Conservation (phyloP, 169 alveolate species). For the Cyclospora cayetanensis region DNA sequence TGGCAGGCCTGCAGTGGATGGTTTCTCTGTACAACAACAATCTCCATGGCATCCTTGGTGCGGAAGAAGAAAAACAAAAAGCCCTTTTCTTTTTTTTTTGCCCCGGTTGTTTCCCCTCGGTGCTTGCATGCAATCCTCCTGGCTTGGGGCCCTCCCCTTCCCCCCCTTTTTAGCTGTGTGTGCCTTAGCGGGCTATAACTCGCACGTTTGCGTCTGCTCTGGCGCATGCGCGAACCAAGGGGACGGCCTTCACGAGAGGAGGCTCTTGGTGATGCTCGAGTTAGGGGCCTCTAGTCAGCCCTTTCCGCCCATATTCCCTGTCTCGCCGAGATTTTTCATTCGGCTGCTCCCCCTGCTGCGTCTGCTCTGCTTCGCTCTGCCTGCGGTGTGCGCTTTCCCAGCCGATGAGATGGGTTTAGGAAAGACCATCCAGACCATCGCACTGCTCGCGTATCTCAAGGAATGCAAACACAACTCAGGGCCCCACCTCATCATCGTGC, state of each 20-base stretch:
- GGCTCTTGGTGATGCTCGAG: no score
- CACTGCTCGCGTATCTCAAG: conserved; percentile 62
- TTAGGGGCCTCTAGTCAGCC: neutral
- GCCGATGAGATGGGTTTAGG: conserved; percentile 78
- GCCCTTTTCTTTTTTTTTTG: neutral
- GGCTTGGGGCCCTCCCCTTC: no score
- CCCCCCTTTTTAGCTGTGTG: neutral
- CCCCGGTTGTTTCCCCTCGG: neutral
- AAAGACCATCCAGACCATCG: conserved; percentile 70
- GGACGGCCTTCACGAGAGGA: neutral
- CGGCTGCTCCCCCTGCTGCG: no score
- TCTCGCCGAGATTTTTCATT: neutral
- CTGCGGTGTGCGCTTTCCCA: neutral
- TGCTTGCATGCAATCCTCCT: neutral
- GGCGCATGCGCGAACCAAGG: neutral
- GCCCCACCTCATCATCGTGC: conserved; percentile 78
- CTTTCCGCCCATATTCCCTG: neutral
- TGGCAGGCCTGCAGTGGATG: conserved; percentile 93
- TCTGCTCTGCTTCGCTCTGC: neutral
- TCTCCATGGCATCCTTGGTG: conserved; percentile 72
- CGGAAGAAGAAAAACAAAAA: neutral
- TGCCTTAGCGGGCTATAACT: neutral
- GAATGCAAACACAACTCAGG: conserved; percentile 44
- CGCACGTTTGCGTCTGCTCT: neutral
- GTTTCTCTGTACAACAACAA: conserved; percentile 90